These are phyloP conservation scores for Fusarium metavorans DNA, from an alignment of 2,329 filamentous ascomycete species.

Conservation along the genomic window DNA sequence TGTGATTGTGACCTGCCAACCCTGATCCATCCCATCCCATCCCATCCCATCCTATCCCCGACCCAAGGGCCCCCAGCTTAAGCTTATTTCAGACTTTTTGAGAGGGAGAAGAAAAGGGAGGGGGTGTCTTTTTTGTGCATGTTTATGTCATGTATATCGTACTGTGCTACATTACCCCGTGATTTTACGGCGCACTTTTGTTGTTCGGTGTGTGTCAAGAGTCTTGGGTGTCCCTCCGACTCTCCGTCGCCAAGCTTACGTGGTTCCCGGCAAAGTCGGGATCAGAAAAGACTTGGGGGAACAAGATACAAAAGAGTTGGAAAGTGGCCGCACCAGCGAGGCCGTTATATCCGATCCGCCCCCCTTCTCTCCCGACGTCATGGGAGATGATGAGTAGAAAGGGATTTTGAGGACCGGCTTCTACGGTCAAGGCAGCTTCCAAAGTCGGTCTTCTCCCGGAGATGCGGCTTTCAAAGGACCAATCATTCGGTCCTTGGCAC, in stretches of 20 bases:
- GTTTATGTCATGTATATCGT: not conserved
- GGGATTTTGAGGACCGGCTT: not conserved
- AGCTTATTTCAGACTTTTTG: conserved; percentile 43
- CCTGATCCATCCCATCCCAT: conserved; percentile 23
- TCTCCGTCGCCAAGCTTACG: conserved; percentile 37
- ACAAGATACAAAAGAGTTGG: not conserved
- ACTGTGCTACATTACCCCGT: not conserved
- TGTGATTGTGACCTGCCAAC: conserved; percentile 17
- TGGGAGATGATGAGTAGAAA: not conserved
- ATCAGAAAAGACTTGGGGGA: conserved; percentile 5
- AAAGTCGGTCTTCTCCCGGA: not conserved
- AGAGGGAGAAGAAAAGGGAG: not conserved
- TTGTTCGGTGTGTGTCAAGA: conserved; percentile 11
- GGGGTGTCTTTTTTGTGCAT: not conserved
- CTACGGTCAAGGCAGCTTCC: not conserved
- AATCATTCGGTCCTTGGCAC: conserved; percentile 40
- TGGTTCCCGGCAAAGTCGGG: conserved; percentile 43
- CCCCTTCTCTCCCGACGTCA: not conserved
- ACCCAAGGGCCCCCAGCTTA: conserved; percentile 35
- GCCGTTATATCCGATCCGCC: conserved; percentile 41
- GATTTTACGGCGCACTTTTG: conserved; percentile 28
- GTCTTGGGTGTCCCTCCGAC: conserved; percentile 1
- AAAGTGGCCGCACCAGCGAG: conserved; percentile 10
- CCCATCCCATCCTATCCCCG: conserved; percentile 14
- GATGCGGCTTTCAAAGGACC: conserved; percentile 25